These are phyloP conservation scores for Capronia americana DNA, from an alignment of 2,329 filamentous ascomycete genomes.

Conservation along the genomic window DNA sequence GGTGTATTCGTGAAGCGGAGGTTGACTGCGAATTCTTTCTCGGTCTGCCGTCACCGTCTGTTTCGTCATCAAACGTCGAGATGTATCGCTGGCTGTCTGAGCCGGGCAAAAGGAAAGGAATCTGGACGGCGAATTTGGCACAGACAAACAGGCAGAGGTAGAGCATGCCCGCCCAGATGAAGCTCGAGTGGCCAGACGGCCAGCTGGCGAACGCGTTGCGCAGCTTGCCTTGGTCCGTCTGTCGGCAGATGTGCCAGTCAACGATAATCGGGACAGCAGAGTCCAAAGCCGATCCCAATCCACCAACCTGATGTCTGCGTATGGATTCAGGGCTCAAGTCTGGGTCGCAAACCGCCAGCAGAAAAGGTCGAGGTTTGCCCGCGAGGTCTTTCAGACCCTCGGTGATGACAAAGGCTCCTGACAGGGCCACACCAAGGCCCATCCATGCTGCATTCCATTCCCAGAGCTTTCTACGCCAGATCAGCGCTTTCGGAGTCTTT, in stretches of 20 bases:
- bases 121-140: slow-evolving; percentile 58
- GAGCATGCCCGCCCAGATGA: slow-evolving; percentile 77
- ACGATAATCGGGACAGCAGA: slow-evolving; percentile 71
- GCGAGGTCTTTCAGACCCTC: slow-evolving; percentile 80
- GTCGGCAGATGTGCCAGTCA: slow-evolving; percentile 75
- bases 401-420: slow-evolving; percentile 78
- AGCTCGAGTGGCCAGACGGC: slow-evolving; percentile 76
- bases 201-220: slow-evolving; percentile 87
- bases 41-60: slow-evolving; percentile 1
- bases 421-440: slow-evolving; percentile 75
- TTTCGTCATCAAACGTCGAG: slow-evolving; percentile 33
- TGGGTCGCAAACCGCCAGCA: slow-evolving; percentile 75
- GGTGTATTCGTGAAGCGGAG: slow-evolving; percentile 41
- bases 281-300: slow-evolving; percentile 54
- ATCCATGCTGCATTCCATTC: slow-evolving; percentile 87
- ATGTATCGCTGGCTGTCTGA: slow-evolving; percentile 20
- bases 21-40: slow-evolving; percentile 8
- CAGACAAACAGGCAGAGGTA: slow-evolving; percentile 89
- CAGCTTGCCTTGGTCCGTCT: slow-evolving; percentile 65
- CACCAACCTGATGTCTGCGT: slow-evolving; percentile 67
- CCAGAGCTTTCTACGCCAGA: slow-evolving; percentile 87
- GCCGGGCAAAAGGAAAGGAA: slow-evolving; percentile 49
- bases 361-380: slow-evolving; percentile 69
- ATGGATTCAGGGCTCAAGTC: slow-evolving; percentile 65
- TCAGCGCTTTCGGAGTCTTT: slow-evolving; percentile 66